phyloP scores from a whole-genome alignment of 1,139 yeast genomes.

The Pichia sp. region DNA sequence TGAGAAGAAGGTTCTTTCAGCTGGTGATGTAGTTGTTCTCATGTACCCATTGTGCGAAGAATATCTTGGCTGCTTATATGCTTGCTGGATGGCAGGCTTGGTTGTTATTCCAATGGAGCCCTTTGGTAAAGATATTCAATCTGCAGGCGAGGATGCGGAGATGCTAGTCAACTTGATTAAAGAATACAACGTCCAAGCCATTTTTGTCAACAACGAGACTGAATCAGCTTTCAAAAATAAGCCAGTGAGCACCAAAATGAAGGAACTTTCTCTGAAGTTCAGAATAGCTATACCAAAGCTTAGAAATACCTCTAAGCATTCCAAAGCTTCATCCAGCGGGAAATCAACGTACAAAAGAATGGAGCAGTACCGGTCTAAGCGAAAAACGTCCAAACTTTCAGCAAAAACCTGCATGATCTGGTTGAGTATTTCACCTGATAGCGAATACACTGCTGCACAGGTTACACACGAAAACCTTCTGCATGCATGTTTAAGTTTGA shows the following conservation, averaged over 20 bases:
- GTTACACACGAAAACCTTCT: constrained; percentile 55
- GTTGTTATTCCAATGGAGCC: constrained; percentile 78
- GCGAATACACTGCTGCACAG: constrained; percentile 55
- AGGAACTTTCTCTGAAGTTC: constrained; percentile 40
- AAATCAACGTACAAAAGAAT: constrained; percentile 37
- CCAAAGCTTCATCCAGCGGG: constrained; percentile 48
- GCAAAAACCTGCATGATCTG: constrained; percentile 33
- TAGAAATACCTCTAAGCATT: constrained; percentile 62
- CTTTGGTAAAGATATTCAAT: constrained; percentile 55
- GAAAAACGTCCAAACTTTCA: constrained; percentile 33
- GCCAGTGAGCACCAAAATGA: constrained; percentile 55
- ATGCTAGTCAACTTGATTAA: constrained; percentile 59
- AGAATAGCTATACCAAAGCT: constrained; percentile 43
- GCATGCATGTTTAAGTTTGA: constrained; percentile 79
- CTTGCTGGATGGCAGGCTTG: constrained; percentile 79
- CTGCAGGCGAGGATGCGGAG: constrained; percentile 70
- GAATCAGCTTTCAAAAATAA: constrained; percentile 68
- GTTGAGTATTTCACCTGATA: constrained; percentile 60
- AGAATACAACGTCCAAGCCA: constrained; percentile 64
- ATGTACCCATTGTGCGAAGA: constrained; percentile 90
- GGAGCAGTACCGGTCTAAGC: constrained; percentile 40
- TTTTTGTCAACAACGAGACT: constrained; percentile 74
- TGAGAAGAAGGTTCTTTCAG: constrained; percentile 43
- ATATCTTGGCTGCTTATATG: constrained; percentile 73
- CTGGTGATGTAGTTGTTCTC: constrained; percentile 70